Evolutionary conservation across 352 stramenopile species (phyloP).

Genomic region (Globisporangium abappressorium): DNA sequence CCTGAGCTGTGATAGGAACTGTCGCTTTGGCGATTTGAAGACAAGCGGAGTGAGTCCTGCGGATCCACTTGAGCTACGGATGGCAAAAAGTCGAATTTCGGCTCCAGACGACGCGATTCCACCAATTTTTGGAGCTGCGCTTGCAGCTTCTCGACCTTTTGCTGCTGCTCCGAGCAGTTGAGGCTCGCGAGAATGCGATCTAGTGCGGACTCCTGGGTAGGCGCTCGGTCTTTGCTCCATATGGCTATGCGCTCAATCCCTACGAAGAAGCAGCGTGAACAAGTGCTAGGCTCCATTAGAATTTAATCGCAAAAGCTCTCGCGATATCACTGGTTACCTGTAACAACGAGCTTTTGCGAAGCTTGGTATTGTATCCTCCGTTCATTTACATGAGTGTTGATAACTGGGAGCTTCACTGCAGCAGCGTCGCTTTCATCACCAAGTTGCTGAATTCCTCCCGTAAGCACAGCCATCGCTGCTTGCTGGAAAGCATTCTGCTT

Average conservation of each 20-base stretch:
- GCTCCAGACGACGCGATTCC: slow-evolving; percentile 25
- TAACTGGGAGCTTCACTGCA: neutral
- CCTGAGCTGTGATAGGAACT: neutral
- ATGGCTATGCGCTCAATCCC: neutral
- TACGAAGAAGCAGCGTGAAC: neutral
- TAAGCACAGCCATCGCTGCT: slow-evolving; percentile 11
- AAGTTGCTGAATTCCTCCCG: neutral
- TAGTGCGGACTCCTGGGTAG: neutral
- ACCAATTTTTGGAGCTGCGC: slow-evolving; percentile 30
- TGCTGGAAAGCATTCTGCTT: slow-evolving; percentile 29
- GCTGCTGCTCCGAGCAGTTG: slow-evolving; percentile 29
- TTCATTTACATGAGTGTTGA: neutral
- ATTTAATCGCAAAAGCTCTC: neutral
- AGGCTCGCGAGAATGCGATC: slow-evolving; percentile 16
- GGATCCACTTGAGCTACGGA: neutral
- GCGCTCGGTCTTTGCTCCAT: neutral
- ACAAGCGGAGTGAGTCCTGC: neutral
- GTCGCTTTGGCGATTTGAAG: neutral
- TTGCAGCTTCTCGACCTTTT: slow-evolving; percentile 34
- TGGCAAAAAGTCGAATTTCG: slow-evolving; percentile 23
- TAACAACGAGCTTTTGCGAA: neutral
- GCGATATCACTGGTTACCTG: neutral
- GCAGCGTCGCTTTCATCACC: neutral
- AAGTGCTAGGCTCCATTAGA: neutral
- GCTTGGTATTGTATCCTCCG: neutral